Conservation (phyloP, 2,329 filamentous ascomycete species). For the Dactylella cylindrospora region DNA sequence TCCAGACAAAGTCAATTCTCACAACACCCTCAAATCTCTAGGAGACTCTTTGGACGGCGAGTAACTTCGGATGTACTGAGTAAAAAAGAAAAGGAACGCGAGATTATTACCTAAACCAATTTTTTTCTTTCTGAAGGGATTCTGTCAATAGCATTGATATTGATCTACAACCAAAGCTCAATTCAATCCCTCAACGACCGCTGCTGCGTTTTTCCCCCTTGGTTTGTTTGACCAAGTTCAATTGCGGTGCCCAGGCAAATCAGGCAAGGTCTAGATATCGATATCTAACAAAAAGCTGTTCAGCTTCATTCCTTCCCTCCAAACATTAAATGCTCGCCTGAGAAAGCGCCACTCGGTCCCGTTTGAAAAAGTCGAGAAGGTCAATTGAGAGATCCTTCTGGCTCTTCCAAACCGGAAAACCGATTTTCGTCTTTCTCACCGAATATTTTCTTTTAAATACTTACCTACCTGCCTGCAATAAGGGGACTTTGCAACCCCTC, state of each 20-base stretch:
- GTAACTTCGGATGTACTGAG: no score
- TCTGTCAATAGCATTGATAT: no score
- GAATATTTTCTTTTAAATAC: background rate
- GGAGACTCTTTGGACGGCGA: no score
- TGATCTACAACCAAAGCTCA: no score
- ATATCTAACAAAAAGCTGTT: constrained; percentile 7
- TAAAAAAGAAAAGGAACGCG: no score
- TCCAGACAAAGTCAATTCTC: no score
- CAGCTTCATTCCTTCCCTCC: no score
- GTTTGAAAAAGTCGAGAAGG: constrained; percentile 28
- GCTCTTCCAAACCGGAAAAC: constrained; percentile 15
- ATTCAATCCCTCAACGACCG: no score
- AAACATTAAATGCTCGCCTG: constrained; percentile 31
- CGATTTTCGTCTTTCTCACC: background rate
- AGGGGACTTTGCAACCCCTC: constrained; percentile 43
- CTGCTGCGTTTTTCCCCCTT: constrained; percentile 7
- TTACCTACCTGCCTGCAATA: constrained; percentile 30
- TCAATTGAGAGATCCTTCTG: constrained; percentile 35
- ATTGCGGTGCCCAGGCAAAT: no score
- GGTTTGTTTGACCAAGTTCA: constrained; percentile 36
- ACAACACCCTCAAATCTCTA: background rate
- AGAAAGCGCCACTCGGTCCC: constrained; percentile 8
- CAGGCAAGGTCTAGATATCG: no score
- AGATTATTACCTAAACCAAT: no score
- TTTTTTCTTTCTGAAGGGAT: no score